Conservation (phyloP, 2,329 filamentous ascomycete genomes). For the Arthrobotrys sinensis region DNA sequence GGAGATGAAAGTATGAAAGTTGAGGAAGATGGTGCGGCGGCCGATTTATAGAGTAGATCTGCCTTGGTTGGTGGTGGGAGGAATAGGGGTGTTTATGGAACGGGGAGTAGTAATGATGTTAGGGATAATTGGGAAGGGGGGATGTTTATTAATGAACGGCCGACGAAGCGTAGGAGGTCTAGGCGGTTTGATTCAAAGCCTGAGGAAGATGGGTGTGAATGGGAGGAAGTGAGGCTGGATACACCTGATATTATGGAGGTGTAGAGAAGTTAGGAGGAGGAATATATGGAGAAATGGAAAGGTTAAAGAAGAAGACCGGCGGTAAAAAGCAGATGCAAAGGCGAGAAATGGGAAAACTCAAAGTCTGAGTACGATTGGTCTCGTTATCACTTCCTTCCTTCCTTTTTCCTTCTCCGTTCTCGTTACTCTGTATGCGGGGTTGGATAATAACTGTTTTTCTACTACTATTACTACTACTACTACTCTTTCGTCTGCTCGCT, state of each 20-base stretch:
- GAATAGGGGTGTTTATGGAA: neutral
- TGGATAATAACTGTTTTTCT: too few species aligned
- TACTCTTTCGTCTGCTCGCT: too few species aligned
- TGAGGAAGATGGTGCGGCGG: constrained; percentile 51
- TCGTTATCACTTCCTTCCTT: too few species aligned
- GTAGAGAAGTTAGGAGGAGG: neutral
- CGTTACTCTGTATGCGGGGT: too few species aligned
- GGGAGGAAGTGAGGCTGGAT: constrained; percentile 40
- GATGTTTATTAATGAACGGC: constrained; percentile 5
- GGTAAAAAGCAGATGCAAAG: too few species aligned
- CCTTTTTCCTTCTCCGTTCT: too few species aligned
- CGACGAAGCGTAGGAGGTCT: constrained; percentile 9
- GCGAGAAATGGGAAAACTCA: too few species aligned
- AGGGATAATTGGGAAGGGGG: constrained; percentile 2
- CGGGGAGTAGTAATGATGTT: neutral
- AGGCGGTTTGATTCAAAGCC: neutral
- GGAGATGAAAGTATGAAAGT: constrained; percentile 59
- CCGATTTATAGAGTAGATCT: constrained; percentile 56
- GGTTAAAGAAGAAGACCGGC: neutral
- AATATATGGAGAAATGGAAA: neutral
- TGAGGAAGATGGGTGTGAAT: constrained; percentile 9
- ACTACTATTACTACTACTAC: too few species aligned
- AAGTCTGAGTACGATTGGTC: too few species aligned
- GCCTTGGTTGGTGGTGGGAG: neutral
- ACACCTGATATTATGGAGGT: constrained; percentile 22